These are phyloP conservation scores for Xylogone sp. DNA, from an alignment of 2,329 filamentous ascomycete genomes.

Conservation along the genomic window DNA sequence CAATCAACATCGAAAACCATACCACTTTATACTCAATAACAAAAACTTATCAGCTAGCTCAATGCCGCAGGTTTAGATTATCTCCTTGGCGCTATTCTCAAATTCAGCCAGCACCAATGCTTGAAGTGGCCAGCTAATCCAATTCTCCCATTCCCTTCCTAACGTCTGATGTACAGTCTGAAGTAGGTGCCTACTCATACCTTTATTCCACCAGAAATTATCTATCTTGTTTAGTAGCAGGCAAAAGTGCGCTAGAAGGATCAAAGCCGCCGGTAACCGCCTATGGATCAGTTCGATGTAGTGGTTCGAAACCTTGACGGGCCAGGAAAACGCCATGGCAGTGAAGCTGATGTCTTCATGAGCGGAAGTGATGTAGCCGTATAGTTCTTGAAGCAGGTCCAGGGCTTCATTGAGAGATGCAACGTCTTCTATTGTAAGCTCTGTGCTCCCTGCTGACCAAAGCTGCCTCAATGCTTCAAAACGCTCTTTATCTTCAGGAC, in stretches of 20 bases:
- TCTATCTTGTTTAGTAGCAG: constrained; percentile 31
- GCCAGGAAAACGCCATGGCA: constrained; percentile 28
- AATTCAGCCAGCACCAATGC: constrained; percentile 11
- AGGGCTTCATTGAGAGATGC: constrained; percentile 7
- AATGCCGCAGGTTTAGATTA: no score
- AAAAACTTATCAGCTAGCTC: no score
- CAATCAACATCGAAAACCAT: no score
- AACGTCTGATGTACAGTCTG: constrained; percentile 21
- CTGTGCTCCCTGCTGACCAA: not conserved
- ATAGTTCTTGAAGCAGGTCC: constrained; percentile 2
- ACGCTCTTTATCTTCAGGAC: not conserved
- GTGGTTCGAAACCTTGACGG: constrained; percentile 25
- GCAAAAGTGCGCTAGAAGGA: constrained; percentile 33
- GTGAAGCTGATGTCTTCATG: constrained; percentile 11
- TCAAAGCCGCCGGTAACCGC: constrained; percentile 27
- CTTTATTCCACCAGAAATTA: constrained; percentile 35
- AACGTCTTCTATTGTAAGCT: constrained; percentile 1
- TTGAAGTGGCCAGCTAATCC: constrained; percentile 15
- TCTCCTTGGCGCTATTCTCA: not conserved
- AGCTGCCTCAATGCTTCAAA: constrained; percentile 1
- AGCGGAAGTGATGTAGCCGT: constrained; percentile 5
- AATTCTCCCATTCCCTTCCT: constrained; percentile 11
- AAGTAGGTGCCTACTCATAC: constrained; percentile 33
- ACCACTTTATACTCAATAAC: no score
- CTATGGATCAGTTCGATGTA: constrained; percentile 26